Base-by-base conservation (phyloP, 108 stramenopile genomes). In the Phaeodactylum tricornutum region DNA sequence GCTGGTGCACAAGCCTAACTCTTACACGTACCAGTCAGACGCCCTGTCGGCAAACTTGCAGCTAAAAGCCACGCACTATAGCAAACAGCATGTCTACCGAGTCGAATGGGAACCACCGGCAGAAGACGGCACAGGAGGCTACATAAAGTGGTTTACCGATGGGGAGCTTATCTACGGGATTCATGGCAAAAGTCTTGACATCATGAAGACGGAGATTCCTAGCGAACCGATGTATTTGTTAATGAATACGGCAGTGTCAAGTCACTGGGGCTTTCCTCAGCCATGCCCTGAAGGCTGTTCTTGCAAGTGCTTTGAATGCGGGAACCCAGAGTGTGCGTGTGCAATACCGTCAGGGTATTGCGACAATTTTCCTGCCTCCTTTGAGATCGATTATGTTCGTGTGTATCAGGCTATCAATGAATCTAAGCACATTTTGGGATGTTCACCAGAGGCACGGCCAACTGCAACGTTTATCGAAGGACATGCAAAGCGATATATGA, bases 221-320 rank as follows among this genome's bases (percentile, higher is more conserved):
- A 73, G 76, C 49, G 90, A 92, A 52, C 81, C 90, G 0, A 92
- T 92, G 90, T 87, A 92, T 59, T 42, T 92, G 11, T 53, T 92
- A 19, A 80, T 92, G 67, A 92, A 87, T 58, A 87, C 85, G 17
- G 90, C 90, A 14, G 79, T 87, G 12, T 75, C 84, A 0, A 67
- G 60, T 9, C 65, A 64, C n/a, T 92, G 90, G 90, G 90, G 90
- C 27, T 92, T 92, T 50, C 82, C 85, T 3, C 52, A 40, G 32
- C 85, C 85, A 2, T 85, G 82, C 53, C 90, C 86, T 0, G 72
- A 71, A 6, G 84, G 80, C 14, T 92, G 90, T 36, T 57, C 50
- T 24, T 86, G 84, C 33, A 56, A 65, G 39, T 92, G 90, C 61
- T 93, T 55, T 51, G 68, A 90, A 32, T 95, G 94, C 53, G 81